These are phyloP conservation scores for Fonsecaea erecta DNA, from an alignment of 2,329 filamentous ascomycete species.

Conservation along the genomic window DNA sequence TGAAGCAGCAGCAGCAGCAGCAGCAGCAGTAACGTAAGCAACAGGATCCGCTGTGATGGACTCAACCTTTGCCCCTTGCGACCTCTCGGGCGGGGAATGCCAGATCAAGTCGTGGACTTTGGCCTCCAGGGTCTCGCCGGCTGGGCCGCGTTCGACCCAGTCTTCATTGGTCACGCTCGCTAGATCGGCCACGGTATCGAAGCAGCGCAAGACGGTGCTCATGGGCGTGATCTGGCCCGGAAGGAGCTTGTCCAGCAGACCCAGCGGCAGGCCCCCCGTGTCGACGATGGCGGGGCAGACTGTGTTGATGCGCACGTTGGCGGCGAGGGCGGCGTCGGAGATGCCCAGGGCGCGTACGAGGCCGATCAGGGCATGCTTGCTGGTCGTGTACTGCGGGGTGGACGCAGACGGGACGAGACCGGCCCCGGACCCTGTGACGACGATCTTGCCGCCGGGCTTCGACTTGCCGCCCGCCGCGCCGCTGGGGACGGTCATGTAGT, in stretches of 20 bases:
- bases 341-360: slow-evolving; percentile 39
- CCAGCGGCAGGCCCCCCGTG: slow-evolving; percentile 32
- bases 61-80: background rate
- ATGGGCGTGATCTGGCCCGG: slow-evolving; percentile 18
- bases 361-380: slow-evolving; percentile 60
- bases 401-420: slow-evolving; percentile 46
- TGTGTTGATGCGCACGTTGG: slow-evolving; percentile 41
- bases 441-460: slow-evolving; percentile 50
- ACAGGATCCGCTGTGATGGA: background rate
- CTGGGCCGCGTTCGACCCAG: slow-evolving; percentile 14
- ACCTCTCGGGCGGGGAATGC: slow-evolving; percentile 10
- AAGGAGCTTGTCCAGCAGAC: slow-evolving; percentile 2
- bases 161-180: background rate
- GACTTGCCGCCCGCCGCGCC: slow-evolving; percentile 50
- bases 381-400: slow-evolving; percentile 36
- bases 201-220: slow-evolving; percentile 15
- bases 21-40: background rate
- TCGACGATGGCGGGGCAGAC: slow-evolving; percentile 43
- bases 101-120: slow-evolving; percentile 19
- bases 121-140: slow-evolving; percentile 17
- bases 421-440: slow-evolving; percentile 52
- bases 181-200: slow-evolving; percentile 14
- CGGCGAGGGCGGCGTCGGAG: background rate
- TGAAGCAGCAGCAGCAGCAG: background rate
- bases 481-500: slow-evolving; percentile 52